Base-by-base conservation (phyloP, 2,329 filamentous ascomycete genomes). In the Phialemoniopsis sp. region DNA sequence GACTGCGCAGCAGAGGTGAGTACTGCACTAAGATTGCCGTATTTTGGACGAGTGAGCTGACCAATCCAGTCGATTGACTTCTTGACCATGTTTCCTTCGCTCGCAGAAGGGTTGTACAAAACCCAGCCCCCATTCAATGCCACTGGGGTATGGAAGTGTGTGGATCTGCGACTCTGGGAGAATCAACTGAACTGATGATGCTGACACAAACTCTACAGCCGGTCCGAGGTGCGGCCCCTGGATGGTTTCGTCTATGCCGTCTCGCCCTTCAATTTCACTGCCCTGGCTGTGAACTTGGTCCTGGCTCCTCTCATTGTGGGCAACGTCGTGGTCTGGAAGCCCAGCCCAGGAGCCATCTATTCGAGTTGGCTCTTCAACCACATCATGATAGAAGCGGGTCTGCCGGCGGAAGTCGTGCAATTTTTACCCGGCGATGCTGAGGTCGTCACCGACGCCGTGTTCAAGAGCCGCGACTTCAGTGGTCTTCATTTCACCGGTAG, bases 1-100 rank as follows among this genome's bases (percentile, higher is more conserved):
- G 90, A 97, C 62, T 78, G 89, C 32, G 90, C 90, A 15, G 91
- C 91, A 8, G 90, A 97, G 72, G 67, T 94, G 52, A 85, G 80
- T 51, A 91, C 96, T 61, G 96, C 96, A 67, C 37, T 10, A 36
- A 41, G 8, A 41, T 32, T 9, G n/a, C n/a, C n/a, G n/a, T n/a
- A n/a, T n/a, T n/a, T n/a, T n/a, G n/a, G n/a, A n/a, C n/a, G n/a
- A n/a, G n/a, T n/a, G n/a, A n/a, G n/a, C n/a, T n/a, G n/a, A n/a
- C n/a, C n/a, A n/a, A n/a, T n/a, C n/a, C n/a, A n/a, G n/a, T n/a
- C n/a, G n/a, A n/a, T n/a, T n/a, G n/a, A n/a, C n/a, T n/a, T n/a
- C n/a, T n/a, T n/a, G n/a, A n/a, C n/a, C n/a, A n/a, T n/a, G n/a
- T n/a, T n/a, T n/a, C n/a, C n/a, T n/a, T n/a, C n/a, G n/a, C n/a